phyloP scores from a whole-genome alignment of 179 eudicot species.

The Monotropa hypopitys region DNA sequence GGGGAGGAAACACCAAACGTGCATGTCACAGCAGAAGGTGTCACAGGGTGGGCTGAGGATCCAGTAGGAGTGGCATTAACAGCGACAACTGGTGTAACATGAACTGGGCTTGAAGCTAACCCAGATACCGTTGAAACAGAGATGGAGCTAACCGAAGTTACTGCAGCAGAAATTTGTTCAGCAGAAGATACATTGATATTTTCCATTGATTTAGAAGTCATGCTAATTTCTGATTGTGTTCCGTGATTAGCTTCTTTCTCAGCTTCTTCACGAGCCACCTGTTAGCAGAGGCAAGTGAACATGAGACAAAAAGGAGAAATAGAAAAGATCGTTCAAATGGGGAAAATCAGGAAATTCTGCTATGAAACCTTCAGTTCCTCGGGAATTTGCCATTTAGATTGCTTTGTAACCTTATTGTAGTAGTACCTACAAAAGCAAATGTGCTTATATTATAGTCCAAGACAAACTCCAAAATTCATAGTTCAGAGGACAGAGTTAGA shows the following conservation, averaged over 20 bases:
- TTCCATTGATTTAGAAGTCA: constrained; percentile 21
- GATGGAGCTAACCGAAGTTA: constrained; percentile 27
- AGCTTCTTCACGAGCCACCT: constrained; percentile 94
- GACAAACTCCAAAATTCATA: background rate
- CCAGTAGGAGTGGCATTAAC: constrained; percentile 39
- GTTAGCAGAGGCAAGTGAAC: constrained; percentile 11
- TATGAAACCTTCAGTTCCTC: constrained; percentile 75
- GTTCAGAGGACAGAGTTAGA: background rate
- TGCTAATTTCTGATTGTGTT: constrained; percentile 24
- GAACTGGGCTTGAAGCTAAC: constrained; percentile 38
- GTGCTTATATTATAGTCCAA: background rate
- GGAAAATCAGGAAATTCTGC: background rate
- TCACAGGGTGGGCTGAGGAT: constrained; percentile 23
- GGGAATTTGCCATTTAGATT: constrained; percentile 90
- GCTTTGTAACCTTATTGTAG: constrained; percentile 81
- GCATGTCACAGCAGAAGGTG: constrained; percentile 19
- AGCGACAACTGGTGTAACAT: constrained; percentile 28
- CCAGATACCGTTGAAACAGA: constrained; percentile 25
- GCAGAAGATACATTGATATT: constrained; percentile 25
- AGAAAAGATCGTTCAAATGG: background rate
- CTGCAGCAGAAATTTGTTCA: constrained; percentile 32
- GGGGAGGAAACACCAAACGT: constrained; percentile 25
- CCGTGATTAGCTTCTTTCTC: constrained; percentile 48
- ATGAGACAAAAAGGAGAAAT: constrained; percentile 2
- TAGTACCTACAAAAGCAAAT: constrained; percentile 51